Percentiles rank a stretch among this genome's conserved stretches.
Evolutionary conservation across 176 grass and related monocot genomes (phyloP).

Genomic region (Luzula sylvatica): DNA sequence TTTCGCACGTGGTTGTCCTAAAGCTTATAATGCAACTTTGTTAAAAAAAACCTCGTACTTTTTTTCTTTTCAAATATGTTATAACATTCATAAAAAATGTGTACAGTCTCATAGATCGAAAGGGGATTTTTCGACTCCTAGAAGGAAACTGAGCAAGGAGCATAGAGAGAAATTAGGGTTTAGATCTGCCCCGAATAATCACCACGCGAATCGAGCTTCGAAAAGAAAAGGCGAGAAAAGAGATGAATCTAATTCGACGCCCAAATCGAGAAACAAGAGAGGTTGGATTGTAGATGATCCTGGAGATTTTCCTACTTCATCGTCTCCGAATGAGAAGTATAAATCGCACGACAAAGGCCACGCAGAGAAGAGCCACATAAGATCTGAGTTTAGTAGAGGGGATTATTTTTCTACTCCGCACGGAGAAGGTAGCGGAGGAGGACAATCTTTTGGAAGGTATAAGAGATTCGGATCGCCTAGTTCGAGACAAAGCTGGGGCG

Average conservation of each 20-base stretch:
- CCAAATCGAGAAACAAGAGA: constrained; percentile 53
- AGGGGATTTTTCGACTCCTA: constrained; percentile 30
- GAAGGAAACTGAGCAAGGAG: constrained; percentile 25
- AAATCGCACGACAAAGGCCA: constrained; percentile 33
- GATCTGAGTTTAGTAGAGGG: constrained; percentile 10
- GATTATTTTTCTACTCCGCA: constrained; percentile 40
- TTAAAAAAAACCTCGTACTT: neutral
- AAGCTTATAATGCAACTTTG: constrained; percentile 34
- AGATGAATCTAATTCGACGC: constrained; percentile 11
- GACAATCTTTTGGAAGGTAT: constrained; percentile 18
- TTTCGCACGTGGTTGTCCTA: constrained; percentile 70
- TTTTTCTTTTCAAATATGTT: neutral
- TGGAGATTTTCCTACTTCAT: constrained; percentile 26
- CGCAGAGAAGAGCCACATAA: constrained; percentile 11
- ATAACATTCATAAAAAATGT: constrained; percentile 3
- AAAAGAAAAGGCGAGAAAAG: constrained; percentile 60
- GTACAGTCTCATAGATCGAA: constrained; percentile 33
- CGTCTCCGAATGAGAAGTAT: constrained; percentile 37
- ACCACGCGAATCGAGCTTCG: constrained; percentile 21
- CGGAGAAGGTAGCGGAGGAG: neutral
- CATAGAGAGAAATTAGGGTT: constrained; percentile 25
- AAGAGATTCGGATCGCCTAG: too few relatives aligned
- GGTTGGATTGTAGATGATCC: constrained; percentile 48
- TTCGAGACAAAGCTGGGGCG: too few relatives aligned
- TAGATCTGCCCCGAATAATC: constrained; percentile 58